Evolutionary conservation across 1,284 basidiomycete genomes (phyloP), one percentile per base, ranked within the genome.

Genomic region (Volvariella surrecta): DNA sequence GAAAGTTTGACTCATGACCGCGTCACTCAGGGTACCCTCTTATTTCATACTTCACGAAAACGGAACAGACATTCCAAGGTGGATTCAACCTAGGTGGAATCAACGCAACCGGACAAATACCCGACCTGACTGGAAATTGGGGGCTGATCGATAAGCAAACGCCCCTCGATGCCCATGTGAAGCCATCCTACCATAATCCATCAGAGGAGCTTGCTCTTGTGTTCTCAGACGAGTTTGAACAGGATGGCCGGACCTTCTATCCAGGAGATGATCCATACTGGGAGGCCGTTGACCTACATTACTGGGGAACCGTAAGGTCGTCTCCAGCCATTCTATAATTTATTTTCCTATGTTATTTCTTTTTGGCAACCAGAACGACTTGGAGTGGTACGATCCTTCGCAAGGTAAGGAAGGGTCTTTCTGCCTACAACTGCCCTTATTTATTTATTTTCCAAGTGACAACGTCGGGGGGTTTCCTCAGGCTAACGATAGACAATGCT

Each of bases 71-170:
- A 9, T 63, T 54, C 3, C 62, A 66, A 51, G 62, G 76, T 11
- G 82, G 74, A 1, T 85, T 79, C 59, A 86, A 86, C 53, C 61
- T 89, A n/a, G 88, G 87, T 15, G 86, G 86, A 4, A 79, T 68
- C 24, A 89, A 89, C 51, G 75, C 73, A 2, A 75, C 71, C 1
- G 85, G 86, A 2, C 82, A 87, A 62, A 68, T 74, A 6, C 50
- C 72, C 4, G 70, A 73, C 40, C 62, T 75, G 9, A 52, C 66
- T 0, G 72, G 71, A 20, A 71, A 80, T 47, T 74, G 68, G 49
- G 70, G 65, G 4, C 63, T 85, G 32, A 76, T 87, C 47, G 83
- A 86, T 56, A 54, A 61, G 13, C 74, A 82, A 45, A 86, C 83
- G 0, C 83, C 82, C 0, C 50, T 60, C 18, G 61, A 63, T 0